Evolutionary conservation across 169 alveolate species (phyloP).

Genomic region (Eimeria praecox): DNA sequence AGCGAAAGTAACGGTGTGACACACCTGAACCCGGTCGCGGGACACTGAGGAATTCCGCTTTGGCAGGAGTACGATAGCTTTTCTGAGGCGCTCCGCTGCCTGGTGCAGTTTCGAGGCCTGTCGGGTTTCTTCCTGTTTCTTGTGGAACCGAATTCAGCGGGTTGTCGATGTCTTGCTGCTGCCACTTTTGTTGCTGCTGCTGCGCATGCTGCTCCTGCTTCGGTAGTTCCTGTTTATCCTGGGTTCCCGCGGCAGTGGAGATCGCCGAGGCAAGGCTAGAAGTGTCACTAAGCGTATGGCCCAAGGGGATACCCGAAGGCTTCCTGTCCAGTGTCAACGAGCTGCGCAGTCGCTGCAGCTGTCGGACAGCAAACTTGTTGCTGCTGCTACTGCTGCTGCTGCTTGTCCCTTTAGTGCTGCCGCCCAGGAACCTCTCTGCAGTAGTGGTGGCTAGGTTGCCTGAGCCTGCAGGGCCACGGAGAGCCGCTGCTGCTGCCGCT

Average conservation of each 20-base stretch:
- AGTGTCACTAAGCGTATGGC: background rate
- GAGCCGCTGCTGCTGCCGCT: constrained; percentile 69
- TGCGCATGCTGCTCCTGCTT: background rate
- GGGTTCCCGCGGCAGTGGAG: background rate
- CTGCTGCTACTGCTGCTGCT: constrained; percentile 43
- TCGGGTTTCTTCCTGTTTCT: background rate
- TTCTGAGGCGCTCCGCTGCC: background rate
- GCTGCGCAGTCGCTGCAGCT: constrained; percentile 69
- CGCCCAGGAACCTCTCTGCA: constrained; percentile 51
- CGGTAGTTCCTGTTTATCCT: background rate
- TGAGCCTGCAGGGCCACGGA: background rate
- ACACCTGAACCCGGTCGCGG: constrained; percentile 31
- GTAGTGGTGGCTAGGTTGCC: background rate
- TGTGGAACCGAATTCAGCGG: background rate
- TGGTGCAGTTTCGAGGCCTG: background rate
- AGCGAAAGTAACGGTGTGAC: background rate
- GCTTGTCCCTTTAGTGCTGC: constrained; percentile 18
- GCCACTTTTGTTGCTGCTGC: constrained; percentile 5
- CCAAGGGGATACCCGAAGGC: constrained; percentile 31
- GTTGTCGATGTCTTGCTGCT: background rate
- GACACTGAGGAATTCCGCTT: background rate
- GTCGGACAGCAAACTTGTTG: constrained; percentile 54
- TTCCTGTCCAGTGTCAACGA: constrained; percentile 40
- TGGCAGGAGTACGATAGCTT: background rate
- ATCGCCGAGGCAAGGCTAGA: background rate